Conservation (phyloP, 2,329 filamentous ascomycete species). For the Colletotrichum paranaense region DNA sequence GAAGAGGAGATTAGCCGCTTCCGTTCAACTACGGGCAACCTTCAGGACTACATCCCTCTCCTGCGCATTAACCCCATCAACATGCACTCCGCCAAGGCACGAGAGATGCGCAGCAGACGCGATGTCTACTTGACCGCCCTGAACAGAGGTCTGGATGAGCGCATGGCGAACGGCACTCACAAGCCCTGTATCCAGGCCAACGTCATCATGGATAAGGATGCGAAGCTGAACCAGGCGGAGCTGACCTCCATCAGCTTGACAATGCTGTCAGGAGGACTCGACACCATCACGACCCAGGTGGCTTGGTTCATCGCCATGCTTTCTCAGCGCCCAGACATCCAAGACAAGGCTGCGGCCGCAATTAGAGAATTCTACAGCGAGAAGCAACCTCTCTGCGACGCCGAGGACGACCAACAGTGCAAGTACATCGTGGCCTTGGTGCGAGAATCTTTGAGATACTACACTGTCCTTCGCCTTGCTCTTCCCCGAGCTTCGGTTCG, state of each 20-base stretch:
- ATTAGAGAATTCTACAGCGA: constrained; percentile 65
- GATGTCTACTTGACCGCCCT: constrained; percentile 69
- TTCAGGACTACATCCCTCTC: constrained; percentile 71
- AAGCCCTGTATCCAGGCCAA: constrained; percentile 76
- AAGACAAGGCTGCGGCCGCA: constrained; percentile 67
- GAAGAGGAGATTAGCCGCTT: constrained; percentile 71
- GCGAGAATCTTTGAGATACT: constrained; percentile 70
- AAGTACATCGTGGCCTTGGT: constrained; percentile 72
- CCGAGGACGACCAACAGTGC: constrained; percentile 72
- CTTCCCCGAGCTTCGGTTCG: constrained; percentile 71
- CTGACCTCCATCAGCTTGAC: constrained; percentile 74
- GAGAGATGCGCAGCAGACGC: constrained; percentile 68
- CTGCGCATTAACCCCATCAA: constrained; percentile 71
- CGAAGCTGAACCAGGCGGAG: constrained; percentile 71
- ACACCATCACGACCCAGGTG: constrained; percentile 74
- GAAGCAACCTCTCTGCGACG: constrained; percentile 67
- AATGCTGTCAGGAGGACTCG: constrained; percentile 75
- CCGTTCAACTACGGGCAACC: constrained; percentile 68
- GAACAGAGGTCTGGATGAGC: constrained; percentile 68
- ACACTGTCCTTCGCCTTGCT: constrained; percentile 71
- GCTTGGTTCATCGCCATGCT: constrained; percentile 74
- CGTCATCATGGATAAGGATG: constrained; percentile 72
- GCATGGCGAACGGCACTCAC: constrained; percentile 70
- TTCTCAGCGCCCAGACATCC: constrained; percentile 69
- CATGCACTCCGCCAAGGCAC: constrained; percentile 66